Conservation (phyloP, 352 stramenopile genomes). For the Phytophthora cactorum region DNA sequence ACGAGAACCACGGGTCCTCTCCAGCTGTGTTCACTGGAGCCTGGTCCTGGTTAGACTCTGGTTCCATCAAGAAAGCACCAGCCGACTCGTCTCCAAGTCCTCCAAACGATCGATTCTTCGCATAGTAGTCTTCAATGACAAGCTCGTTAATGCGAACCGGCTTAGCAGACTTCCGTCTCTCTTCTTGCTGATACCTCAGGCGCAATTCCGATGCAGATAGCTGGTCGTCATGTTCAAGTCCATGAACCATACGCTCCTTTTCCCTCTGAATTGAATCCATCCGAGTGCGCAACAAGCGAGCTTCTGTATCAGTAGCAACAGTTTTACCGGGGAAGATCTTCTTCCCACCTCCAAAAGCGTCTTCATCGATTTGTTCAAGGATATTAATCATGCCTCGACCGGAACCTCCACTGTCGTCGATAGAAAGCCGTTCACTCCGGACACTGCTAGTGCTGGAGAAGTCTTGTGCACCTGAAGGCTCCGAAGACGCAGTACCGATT, state of each 20-base stretch:
- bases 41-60: slow-evolving; percentile 23
- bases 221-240: slow-evolving; percentile 52
- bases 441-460: slow-evolving; percentile 34
- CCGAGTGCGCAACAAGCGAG: slow-evolving; percentile 75
- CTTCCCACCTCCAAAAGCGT: slow-evolving; percentile 72
- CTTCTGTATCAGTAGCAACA: slow-evolving; percentile 81
- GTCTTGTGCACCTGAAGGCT: slow-evolving; percentile 20
- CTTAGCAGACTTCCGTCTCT: slow-evolving; percentile 44
- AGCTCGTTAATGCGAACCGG: slow-evolving; percentile 81
- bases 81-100: slow-evolving; percentile 30
- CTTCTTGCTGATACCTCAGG: slow-evolving; percentile 51
- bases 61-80: slow-evolving; percentile 67
- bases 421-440: slow-evolving; percentile 32
- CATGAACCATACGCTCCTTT: slow-evolving; percentile 66
- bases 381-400: slow-evolving; percentile 50
- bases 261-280: slow-evolving; percentile 81
- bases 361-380: slow-evolving; percentile 80
- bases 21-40: not conserved
- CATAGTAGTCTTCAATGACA: slow-evolving; percentile 89
- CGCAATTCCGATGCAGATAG: slow-evolving; percentile 63
- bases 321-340: slow-evolving; percentile 70
- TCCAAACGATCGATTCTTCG: slow-evolving; percentile 35
- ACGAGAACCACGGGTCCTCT: slow-evolving; percentile 76
- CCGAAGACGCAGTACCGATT: slow-evolving; percentile 27
- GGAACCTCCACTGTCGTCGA: slow-evolving; percentile 18